These are phyloP conservation scores for Crepidotus variabilis DNA, from an alignment of 768 basidiomycete species.

Conservation along the genomic window DNA sequence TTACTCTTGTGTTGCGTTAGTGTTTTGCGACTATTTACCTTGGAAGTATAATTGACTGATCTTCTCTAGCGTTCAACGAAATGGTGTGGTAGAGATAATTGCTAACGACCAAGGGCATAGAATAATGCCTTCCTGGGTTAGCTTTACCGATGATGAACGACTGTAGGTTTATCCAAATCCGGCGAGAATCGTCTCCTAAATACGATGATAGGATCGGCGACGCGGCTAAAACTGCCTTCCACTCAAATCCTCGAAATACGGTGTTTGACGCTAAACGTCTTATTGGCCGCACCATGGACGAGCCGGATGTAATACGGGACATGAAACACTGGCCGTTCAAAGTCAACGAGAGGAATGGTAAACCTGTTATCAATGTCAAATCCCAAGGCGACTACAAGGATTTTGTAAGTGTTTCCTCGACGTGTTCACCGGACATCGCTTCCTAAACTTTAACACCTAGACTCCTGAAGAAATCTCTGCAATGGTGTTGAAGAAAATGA, in stretches of 20 bases:
- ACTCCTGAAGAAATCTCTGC: conserved; percentile 68
- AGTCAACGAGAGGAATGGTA: conserved; percentile 67
- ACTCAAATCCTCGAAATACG: conserved; percentile 89
- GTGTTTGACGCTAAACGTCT: conserved; percentile 95
- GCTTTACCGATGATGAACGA: conserved; percentile 87
- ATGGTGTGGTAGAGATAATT: conserved; percentile 70
- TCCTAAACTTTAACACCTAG: conserved; percentile 16
- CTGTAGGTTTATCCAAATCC: conserved; percentile 33
- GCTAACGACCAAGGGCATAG: conserved; percentile 51
- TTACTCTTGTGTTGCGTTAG: neutral
- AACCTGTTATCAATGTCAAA: conserved; percentile 73
- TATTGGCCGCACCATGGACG: conserved; percentile 79
- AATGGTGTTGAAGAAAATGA: conserved; percentile 66
- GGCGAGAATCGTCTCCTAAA: conserved; percentile 16
- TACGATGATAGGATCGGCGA: conserved; percentile 65
- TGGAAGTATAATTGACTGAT: neutral
- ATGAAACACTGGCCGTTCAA: conserved; percentile 87
- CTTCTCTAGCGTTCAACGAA: neutral
- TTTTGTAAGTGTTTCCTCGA: conserved; percentile 36
- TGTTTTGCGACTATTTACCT: neutral
- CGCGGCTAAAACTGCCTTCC: conserved; percentile 91
- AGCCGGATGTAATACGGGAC: conserved; percentile 75
- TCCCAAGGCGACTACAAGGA: conserved; percentile 54
- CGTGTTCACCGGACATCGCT: neutral
- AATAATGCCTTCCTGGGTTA: conserved; percentile 89